These are phyloP conservation scores for Arthrinium puccinioides DNA, from an alignment of 2,329 filamentous ascomycete species.

Conservation along the genomic window DNA sequence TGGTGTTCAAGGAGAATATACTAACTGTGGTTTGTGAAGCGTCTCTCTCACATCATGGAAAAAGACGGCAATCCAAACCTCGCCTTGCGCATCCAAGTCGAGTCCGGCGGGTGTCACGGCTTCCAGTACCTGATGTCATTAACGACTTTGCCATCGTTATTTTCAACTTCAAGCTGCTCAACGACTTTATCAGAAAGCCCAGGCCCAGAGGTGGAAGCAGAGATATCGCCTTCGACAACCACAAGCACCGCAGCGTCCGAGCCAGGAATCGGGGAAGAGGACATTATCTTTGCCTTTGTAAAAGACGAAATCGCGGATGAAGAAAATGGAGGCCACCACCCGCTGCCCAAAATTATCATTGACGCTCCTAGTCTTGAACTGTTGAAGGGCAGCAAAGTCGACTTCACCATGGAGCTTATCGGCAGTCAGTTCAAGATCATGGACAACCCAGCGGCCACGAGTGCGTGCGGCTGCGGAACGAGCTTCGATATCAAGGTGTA, in stretches of 20 bases:
- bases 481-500: constrained; percentile 87
- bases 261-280: constrained; percentile 54
- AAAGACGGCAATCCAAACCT: constrained; percentile 69
- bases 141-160: constrained; percentile 47
- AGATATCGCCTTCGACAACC: constrained; percentile 22
- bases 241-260: constrained; percentile 13
- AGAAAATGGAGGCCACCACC: constrained; percentile 14
- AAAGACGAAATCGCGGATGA: constrained; percentile 35
- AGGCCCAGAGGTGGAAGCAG: constrained; percentile 15
- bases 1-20: constrained; percentile 4
- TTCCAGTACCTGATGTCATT: constrained; percentile 97
- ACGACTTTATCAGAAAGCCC: constrained; percentile 10
- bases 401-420: constrained; percentile 84
- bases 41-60: constrained; percentile 69
- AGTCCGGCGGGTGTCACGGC: constrained; percentile 91
- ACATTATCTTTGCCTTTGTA: constrained; percentile 76
- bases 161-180: constrained; percentile 7
- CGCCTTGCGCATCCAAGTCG: constrained; percentile 84
- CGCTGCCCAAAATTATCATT: constrained; percentile 76
- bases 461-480: constrained; percentile 93
- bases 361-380: constrained; percentile 83
- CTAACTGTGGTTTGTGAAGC: constrained; percentile 37
- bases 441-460: constrained; percentile 85
- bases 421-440: constrained; percentile 93
- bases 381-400: constrained; percentile 87